A percentile compares a stretch with the other conserved stretches of the same genome.
Conservation (phyloP, 176 grass and related monocot genomes). For the Rhynchospora pubera region DNA sequence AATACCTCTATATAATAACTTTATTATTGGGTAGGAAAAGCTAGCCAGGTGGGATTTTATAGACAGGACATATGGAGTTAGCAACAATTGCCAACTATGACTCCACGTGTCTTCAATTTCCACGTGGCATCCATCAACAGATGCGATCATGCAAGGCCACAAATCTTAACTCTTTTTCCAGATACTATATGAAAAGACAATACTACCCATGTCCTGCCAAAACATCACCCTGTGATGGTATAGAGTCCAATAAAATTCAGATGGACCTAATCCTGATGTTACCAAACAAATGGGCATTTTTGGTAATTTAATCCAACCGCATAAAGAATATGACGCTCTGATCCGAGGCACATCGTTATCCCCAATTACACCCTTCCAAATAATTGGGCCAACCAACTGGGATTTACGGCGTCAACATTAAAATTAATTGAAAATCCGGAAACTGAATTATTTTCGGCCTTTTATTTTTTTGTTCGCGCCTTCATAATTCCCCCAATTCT, state of each 20-base stretch:
- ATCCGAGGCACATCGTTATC: not conserved
- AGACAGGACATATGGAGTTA: not conserved
- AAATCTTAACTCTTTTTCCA: not conserved
- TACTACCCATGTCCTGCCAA: not conserved
- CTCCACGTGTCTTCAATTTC: not conserved
- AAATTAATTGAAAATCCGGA: not conserved
- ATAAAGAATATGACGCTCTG: not conserved
- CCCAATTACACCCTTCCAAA: not conserved
- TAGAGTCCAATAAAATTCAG: not conserved
- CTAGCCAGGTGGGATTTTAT: not conserved
- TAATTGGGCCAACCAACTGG: not conserved
- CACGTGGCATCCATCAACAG: slow-evolving; percentile 2
- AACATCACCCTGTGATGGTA: not conserved
- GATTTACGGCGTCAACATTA: not conserved
- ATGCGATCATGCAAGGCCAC: not conserved
- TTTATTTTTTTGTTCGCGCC: not conserved
- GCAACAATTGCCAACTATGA: not conserved
- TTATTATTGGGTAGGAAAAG: not conserved
- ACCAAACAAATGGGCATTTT: not conserved
- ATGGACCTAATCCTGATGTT: not conserved
- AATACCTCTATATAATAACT: not conserved
- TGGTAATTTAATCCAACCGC: not conserved
- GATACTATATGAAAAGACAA: not conserved
- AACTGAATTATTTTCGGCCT: not conserved
- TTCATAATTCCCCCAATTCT: no score